Percentiles rank a stretch among this genome's conserved stretches.
phyloP scores from a whole-genome alignment of 495 filamentous ascomycete genomes.

The Lentithecium fluviatile region DNA sequence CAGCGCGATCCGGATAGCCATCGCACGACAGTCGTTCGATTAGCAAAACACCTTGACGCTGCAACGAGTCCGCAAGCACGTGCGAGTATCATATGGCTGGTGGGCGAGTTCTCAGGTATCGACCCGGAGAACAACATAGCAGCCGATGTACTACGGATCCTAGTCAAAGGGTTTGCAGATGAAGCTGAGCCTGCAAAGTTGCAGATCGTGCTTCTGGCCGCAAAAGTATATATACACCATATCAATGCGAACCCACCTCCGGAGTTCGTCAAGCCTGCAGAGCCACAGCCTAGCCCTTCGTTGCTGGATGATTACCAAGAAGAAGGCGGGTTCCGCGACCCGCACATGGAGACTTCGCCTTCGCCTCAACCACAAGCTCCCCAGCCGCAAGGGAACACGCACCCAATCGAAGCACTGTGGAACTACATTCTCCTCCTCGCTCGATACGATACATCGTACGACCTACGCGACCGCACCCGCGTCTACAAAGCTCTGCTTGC shows the following conservation, averaged over 20 bases:
- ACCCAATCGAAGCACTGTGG: conserved; percentile 75
- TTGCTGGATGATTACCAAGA: conserved; percentile 37
- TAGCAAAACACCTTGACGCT: conserved; percentile 89
- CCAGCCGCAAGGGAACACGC: conserved; percentile 50
- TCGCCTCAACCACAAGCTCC: conserved; percentile 25
- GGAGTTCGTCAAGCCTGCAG: conserved; percentile 25
- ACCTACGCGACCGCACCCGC: conserved; percentile 85
- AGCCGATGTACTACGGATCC: conserved; percentile 85
- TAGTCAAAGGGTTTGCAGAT: conserved; percentile 77
- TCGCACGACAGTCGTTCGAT: conserved; percentile 72
- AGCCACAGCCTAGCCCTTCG: conserved; percentile 26
- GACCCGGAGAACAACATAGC: conserved; percentile 83
- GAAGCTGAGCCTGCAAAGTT: conserved; percentile 84
- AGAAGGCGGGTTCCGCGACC: conserved; percentile 35
- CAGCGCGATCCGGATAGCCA: conserved; percentile 83
- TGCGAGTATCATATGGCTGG: conserved; percentile 94
- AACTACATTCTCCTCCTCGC: conserved; percentile 79
- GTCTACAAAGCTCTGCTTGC: conserved; percentile 81
- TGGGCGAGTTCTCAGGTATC: conserved; percentile 84
- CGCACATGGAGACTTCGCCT: conserved; percentile 8
- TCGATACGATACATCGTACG: conserved; percentile 91
- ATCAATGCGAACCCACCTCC: conserved; percentile 56
- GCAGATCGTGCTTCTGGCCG: conserved; percentile 87
- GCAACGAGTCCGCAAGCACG: conserved; percentile 80
- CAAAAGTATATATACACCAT: conserved; percentile 91